Percentiles rank a stretch among this genome's conserved stretches.
Conservation (phyloP, 1,139 yeast genomes). For the Kodamaea derodonti region DNA sequence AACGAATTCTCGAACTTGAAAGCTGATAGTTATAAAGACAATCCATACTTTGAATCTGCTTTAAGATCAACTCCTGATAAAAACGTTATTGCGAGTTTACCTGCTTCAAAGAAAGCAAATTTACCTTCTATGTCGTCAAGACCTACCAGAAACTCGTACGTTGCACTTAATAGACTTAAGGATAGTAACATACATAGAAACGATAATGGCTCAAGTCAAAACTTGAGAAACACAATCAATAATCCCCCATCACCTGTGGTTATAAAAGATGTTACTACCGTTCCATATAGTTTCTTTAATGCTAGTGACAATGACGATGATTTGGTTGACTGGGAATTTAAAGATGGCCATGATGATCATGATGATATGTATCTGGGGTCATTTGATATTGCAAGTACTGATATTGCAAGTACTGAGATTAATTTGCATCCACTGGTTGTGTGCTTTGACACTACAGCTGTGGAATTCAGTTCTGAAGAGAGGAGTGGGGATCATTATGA, state of each 20-base stretch:
- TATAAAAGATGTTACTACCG: slow-evolving; percentile 1
- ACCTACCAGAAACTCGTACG: slow-evolving; percentile 31
- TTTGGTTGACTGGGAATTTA: slow-evolving; percentile 9
- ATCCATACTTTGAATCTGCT: slow-evolving; percentile 23
- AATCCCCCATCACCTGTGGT: slow-evolving; percentile 1
- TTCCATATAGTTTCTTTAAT: slow-evolving; percentile 8
- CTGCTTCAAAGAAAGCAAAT: slow-evolving; percentile 23
- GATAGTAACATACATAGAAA: slow-evolving; percentile 21
- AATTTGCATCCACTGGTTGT: neutral
- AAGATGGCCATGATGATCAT: slow-evolving; percentile 3
- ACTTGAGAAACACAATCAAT: slow-evolving; percentile 1
- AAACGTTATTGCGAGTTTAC: neutral
- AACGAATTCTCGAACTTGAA: slow-evolving; percentile 3
- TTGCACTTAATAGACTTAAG: slow-evolving; percentile 40
- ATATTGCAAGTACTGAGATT: neutral
- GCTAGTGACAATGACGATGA: slow-evolving; percentile 13
- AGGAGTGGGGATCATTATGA: slow-evolving; percentile 1
- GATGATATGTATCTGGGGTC: slow-evolving; percentile 3
- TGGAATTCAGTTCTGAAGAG: slow-evolving; percentile 1
- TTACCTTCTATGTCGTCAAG: slow-evolving; percentile 32
- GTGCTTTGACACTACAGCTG: slow-evolving; percentile 1
- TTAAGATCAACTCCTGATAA: neutral
- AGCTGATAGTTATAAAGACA: slow-evolving; percentile 10
- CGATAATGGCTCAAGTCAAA: slow-evolving; percentile 1
- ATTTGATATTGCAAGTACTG: neutral